A percentile compares a stretch with the other conserved stretches of the same genome.
Conservation (phyloP, 768 basidiomycete species). For the Brasilioporus rufonigricans region DNA sequence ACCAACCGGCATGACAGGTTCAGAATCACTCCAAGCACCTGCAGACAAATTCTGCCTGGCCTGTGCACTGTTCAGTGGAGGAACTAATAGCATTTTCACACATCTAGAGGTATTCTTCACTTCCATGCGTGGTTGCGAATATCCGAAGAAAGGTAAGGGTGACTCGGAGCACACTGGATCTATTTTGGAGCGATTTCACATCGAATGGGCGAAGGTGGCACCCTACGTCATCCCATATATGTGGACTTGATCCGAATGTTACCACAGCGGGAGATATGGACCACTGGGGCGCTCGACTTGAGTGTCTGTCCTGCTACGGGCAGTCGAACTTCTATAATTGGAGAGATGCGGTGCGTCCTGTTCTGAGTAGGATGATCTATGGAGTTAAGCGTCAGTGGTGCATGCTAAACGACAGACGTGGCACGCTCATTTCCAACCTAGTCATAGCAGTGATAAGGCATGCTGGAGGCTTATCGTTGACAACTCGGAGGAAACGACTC, state of each 20-base stretch:
- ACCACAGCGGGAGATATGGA: constrained; percentile 14
- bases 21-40: background rate
- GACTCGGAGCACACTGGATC: background rate
- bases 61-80: background rate
- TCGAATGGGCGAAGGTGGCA: background rate
- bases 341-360: background rate
- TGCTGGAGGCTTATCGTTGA: background rate
- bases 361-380: background rate
- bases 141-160: background rate
- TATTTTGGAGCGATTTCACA: background rate
- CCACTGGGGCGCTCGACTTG: constrained; percentile 2
- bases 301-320: background rate
- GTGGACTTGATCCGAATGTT: constrained; percentile 14
- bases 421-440: background rate
- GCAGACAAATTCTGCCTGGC: background rate
- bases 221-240: constrained; percentile 5
- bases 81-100: background rate
- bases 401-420: background rate
- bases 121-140: background rate
- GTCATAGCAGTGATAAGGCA: background rate
- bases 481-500: background rate
- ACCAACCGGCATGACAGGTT: no score
- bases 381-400: background rate
- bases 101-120: background rate
- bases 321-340: background rate